Percentiles rank a stretch among this genome's conserved stretches.
Evolutionary conservation across 495 filamentous ascomycete species (phyloP).

Genomic region (Apiosordaria backusii): DNA sequence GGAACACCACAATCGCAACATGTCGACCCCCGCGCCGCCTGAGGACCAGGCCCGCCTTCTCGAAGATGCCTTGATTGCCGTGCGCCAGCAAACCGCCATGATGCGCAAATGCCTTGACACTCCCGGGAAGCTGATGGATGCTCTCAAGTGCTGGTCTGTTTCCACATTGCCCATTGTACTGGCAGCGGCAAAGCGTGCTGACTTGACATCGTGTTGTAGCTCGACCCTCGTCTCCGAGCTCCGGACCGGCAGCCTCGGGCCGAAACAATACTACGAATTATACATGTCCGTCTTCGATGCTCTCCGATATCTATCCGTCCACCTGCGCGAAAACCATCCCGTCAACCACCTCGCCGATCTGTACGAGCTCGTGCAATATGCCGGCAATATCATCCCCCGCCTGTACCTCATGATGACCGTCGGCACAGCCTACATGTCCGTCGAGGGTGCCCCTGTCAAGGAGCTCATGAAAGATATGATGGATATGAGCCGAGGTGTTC

Average conservation of each 20-base stretch:
- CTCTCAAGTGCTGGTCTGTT: conserved; percentile 94
- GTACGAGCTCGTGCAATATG: conserved; percentile 98
- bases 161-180: neutral
- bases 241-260: conserved; percentile 88
- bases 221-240: conserved; percentile 97
- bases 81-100: conserved; percentile 89
- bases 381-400: conserved; percentile 94
- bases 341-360: conserved; percentile 97
- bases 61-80: conserved; percentile 92
- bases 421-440: conserved; percentile 97
- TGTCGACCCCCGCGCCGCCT: conserved; percentile 63
- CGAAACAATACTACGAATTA: conserved; percentile 98
- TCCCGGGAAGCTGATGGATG: conserved; percentile 98
- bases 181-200: neutral
- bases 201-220: conserved; percentile 43
- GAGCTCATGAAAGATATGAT: conserved; percentile 99
- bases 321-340: conserved; percentile 94
- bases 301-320: conserved; percentile 90
- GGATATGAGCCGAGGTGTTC: conserved; percentile 98
- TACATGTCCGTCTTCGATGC: conserved; percentile 99
- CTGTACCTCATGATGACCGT: conserved; percentile 99
- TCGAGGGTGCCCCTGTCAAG: conserved; percentile 97
- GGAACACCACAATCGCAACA: conserved; percentile 19
- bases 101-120: conserved; percentile 98
- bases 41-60: conserved; percentile 93